These are phyloP conservation scores for Cryomyces minteri DNA, from an alignment of 495 filamentous ascomycete genomes.

Conservation along the genomic window DNA sequence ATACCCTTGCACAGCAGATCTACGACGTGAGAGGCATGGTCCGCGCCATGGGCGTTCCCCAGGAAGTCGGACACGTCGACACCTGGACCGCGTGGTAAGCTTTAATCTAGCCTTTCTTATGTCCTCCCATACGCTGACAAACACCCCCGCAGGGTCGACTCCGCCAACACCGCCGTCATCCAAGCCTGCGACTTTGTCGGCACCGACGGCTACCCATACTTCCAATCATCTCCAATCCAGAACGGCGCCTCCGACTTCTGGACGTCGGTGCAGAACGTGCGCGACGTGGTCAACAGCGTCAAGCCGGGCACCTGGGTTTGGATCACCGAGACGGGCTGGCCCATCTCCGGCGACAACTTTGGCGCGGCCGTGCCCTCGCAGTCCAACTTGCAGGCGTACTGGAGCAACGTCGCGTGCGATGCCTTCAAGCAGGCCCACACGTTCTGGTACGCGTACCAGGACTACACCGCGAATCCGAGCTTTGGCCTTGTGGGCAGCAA, in stretches of 20 bases:
- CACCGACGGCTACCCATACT: constrained; percentile 12
- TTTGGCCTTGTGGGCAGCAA: constrained; percentile 9
- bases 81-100: constrained; percentile 10
- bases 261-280: constrained; percentile 5
- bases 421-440: constrained; percentile 9
- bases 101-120: too few relatives aligned
- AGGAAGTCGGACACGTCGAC: constrained; percentile 18
- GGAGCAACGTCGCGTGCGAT: constrained; percentile 13
- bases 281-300: constrained; percentile 8
- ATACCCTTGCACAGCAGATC: constrained; percentile 27
- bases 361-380: constrained; percentile 9
- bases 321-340: constrained; percentile 15
- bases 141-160: constrained; percentile 3
- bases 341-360: constrained; percentile 2
- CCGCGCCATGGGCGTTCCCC: constrained; percentile 5
- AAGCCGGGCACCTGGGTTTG: constrained; percentile 13
- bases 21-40: constrained; percentile 24
- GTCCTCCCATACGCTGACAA: too few relatives aligned
- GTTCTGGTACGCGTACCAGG: constrained; percentile 19
- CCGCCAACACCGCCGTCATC: constrained; percentile 11
- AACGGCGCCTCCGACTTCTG: constrained; percentile 8
- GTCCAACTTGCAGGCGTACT: constrained; percentile 17
- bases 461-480: constrained; percentile 7
- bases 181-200: constrained; percentile 13
- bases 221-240: constrained; percentile 6